Percentiles rank a stretch among this genome's conserved stretches.
Conservation (phyloP, 176 grass and related monocot species). For the Zoysia pacifica region DNA sequence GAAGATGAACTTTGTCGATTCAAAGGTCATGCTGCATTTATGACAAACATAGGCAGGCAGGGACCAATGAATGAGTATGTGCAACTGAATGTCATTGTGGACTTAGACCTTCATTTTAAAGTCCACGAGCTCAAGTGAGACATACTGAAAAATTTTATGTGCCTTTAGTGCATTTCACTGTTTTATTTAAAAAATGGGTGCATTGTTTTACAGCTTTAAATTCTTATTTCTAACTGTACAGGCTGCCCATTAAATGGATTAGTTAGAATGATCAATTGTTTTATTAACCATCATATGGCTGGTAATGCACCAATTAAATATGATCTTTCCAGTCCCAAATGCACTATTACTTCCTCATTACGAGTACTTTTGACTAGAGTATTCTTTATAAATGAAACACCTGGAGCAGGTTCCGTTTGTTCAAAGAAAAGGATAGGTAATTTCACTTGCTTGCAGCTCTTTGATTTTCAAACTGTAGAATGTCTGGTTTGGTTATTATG, state of each 20-base stretch:
- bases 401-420: not conserved
- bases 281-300: not conserved
- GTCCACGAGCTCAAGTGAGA: too few species aligned
- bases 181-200: not conserved
- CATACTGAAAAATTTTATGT: too few species aligned
- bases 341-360: too few species aligned
- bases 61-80: not conserved
- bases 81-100: not conserved
- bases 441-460: not conserved
- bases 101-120: not conserved
- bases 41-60: not conserved
- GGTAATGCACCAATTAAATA: not conserved
- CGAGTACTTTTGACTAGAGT: too few species aligned
- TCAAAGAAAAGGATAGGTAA: not conserved
- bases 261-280: not conserved
- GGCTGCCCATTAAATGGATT: not conserved
- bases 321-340: too few species aligned
- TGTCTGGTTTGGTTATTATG: not conserved
- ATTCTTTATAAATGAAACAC: not conserved
- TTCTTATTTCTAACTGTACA: constrained; percentile 3
- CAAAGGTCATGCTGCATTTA: not conserved
- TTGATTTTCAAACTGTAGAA: not conserved
- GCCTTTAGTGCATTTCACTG: too few species aligned
- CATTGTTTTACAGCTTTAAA: not conserved
- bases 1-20: constrained; percentile 19